A percentile compares a stretch with the other conserved stretches of the same genome.
phyloP scores from a whole-genome alignment of 2,329 filamentous ascomycete species.

The Clarireedia paspali region DNA sequence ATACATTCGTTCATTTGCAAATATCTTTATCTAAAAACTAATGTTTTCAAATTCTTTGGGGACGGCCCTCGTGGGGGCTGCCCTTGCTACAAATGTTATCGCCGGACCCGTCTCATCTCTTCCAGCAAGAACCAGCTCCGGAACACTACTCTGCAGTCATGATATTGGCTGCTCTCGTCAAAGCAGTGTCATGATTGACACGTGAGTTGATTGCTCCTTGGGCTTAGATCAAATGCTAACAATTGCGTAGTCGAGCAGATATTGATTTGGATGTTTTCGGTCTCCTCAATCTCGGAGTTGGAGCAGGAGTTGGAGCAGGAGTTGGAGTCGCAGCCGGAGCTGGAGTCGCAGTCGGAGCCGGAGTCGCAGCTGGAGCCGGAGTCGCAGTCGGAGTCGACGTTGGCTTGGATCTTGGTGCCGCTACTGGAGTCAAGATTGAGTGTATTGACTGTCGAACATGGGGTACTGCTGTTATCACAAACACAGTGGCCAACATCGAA shows the following conservation, averaged over 20 bases:
- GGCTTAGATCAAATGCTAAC: neutral
- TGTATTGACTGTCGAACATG: constrained; percentile 22
- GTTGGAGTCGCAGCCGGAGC: too few relatives aligned
- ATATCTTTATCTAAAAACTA: neutral
- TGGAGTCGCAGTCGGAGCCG: neutral
- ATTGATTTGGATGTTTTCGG: constrained; percentile 3
- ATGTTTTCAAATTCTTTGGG: constrained; percentile 7
- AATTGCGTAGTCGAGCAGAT: constrained; percentile 5
- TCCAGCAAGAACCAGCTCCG: neutral
- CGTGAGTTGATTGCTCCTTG: constrained; percentile 11
- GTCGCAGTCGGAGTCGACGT: neutral
- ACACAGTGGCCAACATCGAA: constrained; percentile 13
- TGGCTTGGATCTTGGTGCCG: constrained; percentile 3
- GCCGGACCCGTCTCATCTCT: neutral
- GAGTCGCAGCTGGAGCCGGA: too few relatives aligned
- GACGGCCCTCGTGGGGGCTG: constrained; percentile 7
- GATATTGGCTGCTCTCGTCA: constrained; percentile 8
- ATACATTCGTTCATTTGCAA: constrained; percentile 1
- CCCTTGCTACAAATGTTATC: constrained; percentile 5
- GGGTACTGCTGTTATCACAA: constrained; percentile 19
- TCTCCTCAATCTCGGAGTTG: neutral
- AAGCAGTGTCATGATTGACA: constrained; percentile 16
- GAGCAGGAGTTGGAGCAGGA: neutral
- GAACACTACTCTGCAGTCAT: neutral
- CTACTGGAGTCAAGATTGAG: constrained; percentile 6